Conservation (phyloP, 2,329 filamentous ascomycete genomes). For the Monilinia laxa region DNA sequence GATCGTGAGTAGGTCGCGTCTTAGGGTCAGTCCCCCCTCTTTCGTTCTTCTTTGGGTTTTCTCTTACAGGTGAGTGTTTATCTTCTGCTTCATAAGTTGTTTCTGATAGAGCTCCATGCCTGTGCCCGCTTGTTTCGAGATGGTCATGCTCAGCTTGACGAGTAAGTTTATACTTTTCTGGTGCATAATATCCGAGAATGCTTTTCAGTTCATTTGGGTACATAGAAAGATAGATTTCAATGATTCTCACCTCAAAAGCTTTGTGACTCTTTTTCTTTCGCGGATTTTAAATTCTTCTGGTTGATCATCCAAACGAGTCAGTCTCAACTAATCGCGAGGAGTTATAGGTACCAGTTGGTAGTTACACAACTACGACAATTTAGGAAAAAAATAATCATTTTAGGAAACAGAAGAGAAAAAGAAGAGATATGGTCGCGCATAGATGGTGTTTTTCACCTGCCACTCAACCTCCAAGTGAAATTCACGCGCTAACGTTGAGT, state of each 20-base stretch:
- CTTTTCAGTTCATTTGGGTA: no score
- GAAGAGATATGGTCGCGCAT: not conserved
- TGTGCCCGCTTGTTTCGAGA: not conserved
- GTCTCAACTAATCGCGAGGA: not conserved
- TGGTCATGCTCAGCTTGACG: constrained; percentile 11
- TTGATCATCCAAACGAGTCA: constrained; percentile 8
- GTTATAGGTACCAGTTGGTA: not conserved
- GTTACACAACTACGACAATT: not conserved
- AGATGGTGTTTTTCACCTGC: no score
- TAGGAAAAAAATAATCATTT: not conserved
- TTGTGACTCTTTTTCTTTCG: constrained; percentile 22
- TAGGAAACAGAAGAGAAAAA: not conserved
- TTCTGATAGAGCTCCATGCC: not conserved
- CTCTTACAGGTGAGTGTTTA: not conserved
- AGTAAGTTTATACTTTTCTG: constrained; percentile 12
- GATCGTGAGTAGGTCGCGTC: constrained; percentile 38
- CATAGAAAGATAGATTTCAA: not conserved
- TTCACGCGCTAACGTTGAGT: not conserved
- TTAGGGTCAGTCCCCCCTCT: constrained; percentile 14
- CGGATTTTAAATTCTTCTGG: not conserved
- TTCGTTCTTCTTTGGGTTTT: not conserved
- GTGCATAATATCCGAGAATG: constrained; percentile 18
- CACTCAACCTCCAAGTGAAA: not conserved
- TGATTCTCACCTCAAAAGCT: constrained; percentile 17
- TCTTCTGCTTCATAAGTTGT: constrained; percentile 4